phyloP scores from a whole-genome alignment of 2,329 filamentous ascomycete species.

The Colletotrichum spaethianum region DNA sequence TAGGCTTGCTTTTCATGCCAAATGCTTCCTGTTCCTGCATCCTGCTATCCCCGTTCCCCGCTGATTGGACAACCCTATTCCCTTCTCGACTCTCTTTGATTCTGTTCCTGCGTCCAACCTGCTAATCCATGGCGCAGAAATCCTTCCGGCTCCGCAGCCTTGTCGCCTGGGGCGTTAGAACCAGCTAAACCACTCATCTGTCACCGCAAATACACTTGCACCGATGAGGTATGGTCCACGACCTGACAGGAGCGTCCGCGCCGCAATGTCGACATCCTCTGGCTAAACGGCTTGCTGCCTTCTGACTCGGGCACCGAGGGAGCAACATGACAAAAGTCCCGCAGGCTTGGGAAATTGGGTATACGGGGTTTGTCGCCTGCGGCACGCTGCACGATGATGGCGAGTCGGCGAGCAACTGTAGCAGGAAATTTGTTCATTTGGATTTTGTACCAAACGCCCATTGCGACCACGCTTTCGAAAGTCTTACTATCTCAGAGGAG shows the following conservation, averaged over 20 bases:
- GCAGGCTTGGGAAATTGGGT: not conserved
- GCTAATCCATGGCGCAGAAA: not conserved
- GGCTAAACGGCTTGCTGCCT: not conserved
- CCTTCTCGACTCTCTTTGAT: not conserved
- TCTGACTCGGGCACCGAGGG: not conserved
- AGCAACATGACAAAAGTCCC: not conserved
- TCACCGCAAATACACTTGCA: slow-evolving; percentile 22
- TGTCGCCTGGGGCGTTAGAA: slow-evolving; percentile 8
- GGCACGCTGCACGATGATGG: not conserved
- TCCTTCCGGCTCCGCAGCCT: not conserved
- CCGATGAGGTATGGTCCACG: slow-evolving; percentile 9
- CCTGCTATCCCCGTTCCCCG: not conserved
- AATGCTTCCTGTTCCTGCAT: slow-evolving; percentile 1
- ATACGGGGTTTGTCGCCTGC: not conserved
- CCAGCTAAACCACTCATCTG: not conserved
- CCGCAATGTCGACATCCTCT: too few relatives aligned
- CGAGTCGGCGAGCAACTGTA: too few relatives aligned
- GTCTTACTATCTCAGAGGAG: not conserved
- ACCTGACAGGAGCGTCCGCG: not conserved
- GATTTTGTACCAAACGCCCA: not conserved
- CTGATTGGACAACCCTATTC: not conserved
- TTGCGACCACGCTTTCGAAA: not conserved
- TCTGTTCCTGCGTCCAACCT: slow-evolving; percentile 6
- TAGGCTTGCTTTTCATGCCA: not conserved
- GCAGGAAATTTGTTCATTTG: not conserved